Base-by-base conservation (phyloP, 805 yeast species). In the Barnettozyma pratensis region DNA sequence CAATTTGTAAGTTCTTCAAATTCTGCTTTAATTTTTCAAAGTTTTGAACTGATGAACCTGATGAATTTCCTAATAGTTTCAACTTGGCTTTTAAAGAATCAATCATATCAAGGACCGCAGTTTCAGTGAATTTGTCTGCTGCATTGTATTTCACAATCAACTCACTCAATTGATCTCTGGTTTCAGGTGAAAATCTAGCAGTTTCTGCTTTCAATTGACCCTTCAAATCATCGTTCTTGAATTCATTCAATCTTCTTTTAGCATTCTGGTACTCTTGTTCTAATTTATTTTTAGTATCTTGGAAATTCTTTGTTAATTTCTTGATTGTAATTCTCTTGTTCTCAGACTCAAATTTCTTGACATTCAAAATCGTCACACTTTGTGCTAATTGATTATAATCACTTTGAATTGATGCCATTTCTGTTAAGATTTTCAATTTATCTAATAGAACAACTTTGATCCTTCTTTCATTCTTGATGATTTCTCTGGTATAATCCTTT, bases 1-100 rank as follows among this genome's bases (percentile, higher is more conserved):
- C 48, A 19, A 43, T 28, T 11, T 59, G 55, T 35, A 70, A 50
- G 4, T 36, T 39, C 8, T 40, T 51, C 8, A 69, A 44, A 28
- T 59, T 59, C 3, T 39, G 47, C 37, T 60, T 66, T 7, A 64
- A 57, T 44, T 52, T 54, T 39, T 65, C 66, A 42, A 72, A 53
- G 26, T 65, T 63, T 3, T 62, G 61, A 19, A 71, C 55, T 0
- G 74, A 66, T 0, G 75, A 68, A 38, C 62, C 67, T 46, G 72
- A 72, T 39, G 69, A 64, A 42, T 69, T 67, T 4, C 62, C 61
- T 28, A 67, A 44, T 49, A 66, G 57, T 12, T 61, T 56, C 35
- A 72, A 53, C 45, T 76, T 84, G 19, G 79, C 77, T 43, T 75
- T 74, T 28, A 81, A 63, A 35, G 69, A 64, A 28, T 67, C 67